These are phyloP conservation scores for Entonaema liquescens DNA, from an alignment of 495 filamentous ascomycete species.

Conservation along the genomic window DNA sequence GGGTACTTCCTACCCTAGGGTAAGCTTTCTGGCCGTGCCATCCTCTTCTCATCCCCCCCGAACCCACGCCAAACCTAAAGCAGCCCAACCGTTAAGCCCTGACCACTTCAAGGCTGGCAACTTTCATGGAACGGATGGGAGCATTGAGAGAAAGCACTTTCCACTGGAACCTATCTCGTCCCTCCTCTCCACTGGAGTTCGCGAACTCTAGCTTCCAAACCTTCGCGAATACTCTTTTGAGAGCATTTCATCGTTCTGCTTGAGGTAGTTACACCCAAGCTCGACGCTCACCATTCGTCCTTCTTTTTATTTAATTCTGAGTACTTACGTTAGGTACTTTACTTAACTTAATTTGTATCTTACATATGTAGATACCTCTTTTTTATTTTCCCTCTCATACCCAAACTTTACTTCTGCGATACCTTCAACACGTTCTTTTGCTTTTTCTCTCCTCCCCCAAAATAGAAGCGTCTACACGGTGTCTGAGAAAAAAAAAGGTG, in stretches of 20 bases:
- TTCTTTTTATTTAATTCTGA: slow-evolving; percentile 22
- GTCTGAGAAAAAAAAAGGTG: slow-evolving; percentile 23
- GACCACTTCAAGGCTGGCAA: slow-evolving; percentile 20
- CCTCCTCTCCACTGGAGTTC: slow-evolving; percentile 27
- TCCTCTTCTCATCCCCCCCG: slow-evolving; percentile 2
- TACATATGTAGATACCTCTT: slow-evolving; percentile 1
- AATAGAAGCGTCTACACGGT: slow-evolving; percentile 27
- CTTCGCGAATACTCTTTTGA: slow-evolving; percentile 35
- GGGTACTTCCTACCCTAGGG: slow-evolving; percentile 14
- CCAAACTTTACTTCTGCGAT: slow-evolving; percentile 3
- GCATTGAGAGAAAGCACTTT: slow-evolving; percentile 15
- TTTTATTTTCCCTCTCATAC: slow-evolving; percentile 1
- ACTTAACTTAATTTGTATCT: slow-evolving; percentile 16
- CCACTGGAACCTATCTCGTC: slow-evolving; percentile 15
- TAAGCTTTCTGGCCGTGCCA: slow-evolving; percentile 7
- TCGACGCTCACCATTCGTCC: slow-evolving; percentile 11
- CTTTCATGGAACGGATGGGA: slow-evolving; percentile 4
- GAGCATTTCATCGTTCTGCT: slow-evolving; percentile 37
- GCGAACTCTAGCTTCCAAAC: slow-evolving; percentile 30
- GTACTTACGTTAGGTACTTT: slow-evolving; percentile 13
- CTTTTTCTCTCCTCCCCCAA: slow-evolving; percentile 14
- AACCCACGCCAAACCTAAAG: slow-evolving; percentile 27
- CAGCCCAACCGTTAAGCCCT: slow-evolving; percentile 26
- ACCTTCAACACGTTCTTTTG: slow-evolving; percentile 20
- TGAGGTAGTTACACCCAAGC: slow-evolving; percentile 21